These are phyloP conservation scores for Populus hybrid DNA, from an alignment of 441 rosid genomes.

Conservation along the genomic window DNA sequence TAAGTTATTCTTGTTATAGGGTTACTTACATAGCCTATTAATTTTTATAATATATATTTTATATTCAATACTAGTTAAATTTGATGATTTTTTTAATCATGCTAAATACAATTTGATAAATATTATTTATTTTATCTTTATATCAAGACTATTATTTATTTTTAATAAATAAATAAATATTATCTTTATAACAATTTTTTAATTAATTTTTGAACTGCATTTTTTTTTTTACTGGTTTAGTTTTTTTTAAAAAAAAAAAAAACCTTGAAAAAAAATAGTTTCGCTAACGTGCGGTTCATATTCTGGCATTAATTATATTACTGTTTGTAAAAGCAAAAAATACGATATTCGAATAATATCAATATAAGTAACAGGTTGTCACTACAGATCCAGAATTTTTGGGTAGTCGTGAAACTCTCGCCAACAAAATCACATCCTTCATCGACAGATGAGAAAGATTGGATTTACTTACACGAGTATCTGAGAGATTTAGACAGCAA, in stretches of 20 bases:
- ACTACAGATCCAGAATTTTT: constrained; percentile 20
- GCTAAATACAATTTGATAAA: too few species aligned
- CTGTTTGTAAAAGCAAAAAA: neutral
- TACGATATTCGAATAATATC: neutral
- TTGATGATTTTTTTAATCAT: too few species aligned
- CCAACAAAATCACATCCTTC: constrained; percentile 16
- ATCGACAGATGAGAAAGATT: constrained; percentile 24
- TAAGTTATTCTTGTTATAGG: too few species aligned
- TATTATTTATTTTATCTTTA: too few species aligned
- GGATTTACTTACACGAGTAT: constrained; percentile 8
- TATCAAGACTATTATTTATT: too few species aligned
- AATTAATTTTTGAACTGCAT: neutral
- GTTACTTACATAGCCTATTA: too few species aligned
- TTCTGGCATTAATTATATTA: neutral
- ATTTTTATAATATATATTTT: too few species aligned
- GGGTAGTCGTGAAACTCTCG: constrained; percentile 13
- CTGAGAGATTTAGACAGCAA: constrained; percentile 9
- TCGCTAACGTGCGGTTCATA: neutral
- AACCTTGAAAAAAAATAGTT: neutral
- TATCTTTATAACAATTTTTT: too few species aligned
- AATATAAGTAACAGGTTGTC: neutral
- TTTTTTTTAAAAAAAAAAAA: neutral
- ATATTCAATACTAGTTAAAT: too few species aligned
- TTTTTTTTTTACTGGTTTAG: neutral
- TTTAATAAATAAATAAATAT: too few species aligned